Evolutionary conservation across 2,329 filamentous ascomycete genomes (phyloP).

Genomic region (Aspergillus pseudoterreus): DNA sequence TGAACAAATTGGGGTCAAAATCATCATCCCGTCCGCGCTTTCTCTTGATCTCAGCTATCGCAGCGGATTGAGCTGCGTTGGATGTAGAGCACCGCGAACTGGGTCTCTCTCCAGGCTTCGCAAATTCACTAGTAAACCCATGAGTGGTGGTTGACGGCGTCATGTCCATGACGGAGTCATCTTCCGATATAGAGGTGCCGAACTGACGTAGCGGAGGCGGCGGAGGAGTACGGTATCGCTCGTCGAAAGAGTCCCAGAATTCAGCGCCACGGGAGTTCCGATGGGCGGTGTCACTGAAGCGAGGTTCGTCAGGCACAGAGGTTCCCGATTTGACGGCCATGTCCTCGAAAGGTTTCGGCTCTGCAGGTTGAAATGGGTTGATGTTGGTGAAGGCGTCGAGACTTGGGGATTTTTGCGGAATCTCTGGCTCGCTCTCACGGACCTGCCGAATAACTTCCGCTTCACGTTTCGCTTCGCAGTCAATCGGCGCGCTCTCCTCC

Average conservation of each 20-base stretch:
- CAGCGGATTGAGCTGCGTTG: constrained; percentile 44
- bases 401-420: constrained; percentile 41
- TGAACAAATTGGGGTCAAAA: constrained; percentile 82
- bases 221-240: constrained; percentile 63
- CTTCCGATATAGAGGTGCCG: constrained; percentile 45
- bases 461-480: constrained; percentile 84
- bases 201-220: constrained; percentile 57
- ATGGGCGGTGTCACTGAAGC: constrained; percentile 71
- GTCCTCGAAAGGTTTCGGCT: constrained; percentile 15
- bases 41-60: constrained; percentile 69
- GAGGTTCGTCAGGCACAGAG: constrained; percentile 56
- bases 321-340: constrained; percentile 23
- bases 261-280: constrained; percentile 68
- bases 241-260: constrained; percentile 79
- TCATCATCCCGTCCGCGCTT: constrained; percentile 87
- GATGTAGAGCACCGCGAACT: constrained; percentile 40
- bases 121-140: constrained; percentile 25
- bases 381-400: constrained; percentile 45
- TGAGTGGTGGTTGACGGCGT: constrained; percentile 31
- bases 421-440: constrained; percentile 75
- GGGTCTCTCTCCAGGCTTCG: constrained; percentile 31
- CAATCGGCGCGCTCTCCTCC: constrained; percentile 83
- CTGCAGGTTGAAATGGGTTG: constrained; percentile 39
- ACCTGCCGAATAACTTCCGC: constrained; percentile 95
- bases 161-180: constrained; percentile 38